Evolutionary conservation across 179 eudicot genomes (phyloP), one percentile per base, ranked within the genome.

Genomic region (Heliamphora pulchella): DNA sequence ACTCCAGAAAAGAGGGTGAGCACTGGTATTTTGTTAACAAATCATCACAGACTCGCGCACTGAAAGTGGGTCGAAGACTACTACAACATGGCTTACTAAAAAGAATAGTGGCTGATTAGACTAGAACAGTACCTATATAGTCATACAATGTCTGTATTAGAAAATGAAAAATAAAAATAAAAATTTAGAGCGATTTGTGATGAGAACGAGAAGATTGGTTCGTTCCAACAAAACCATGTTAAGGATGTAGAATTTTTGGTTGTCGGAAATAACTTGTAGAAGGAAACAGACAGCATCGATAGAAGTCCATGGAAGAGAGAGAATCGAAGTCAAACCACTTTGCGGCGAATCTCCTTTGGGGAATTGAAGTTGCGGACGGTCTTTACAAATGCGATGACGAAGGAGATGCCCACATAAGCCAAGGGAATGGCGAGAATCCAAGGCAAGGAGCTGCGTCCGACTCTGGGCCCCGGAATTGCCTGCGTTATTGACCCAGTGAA

Each of bases 401-500:
- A 93, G 20, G 97, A 85, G 66, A 91, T 41, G 13, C 91, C 92
- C 6, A 90, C 47, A 83, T 90, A 91, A 44, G 95, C 93, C 78
- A 93, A 76, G 10, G 98, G 97, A 14, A 93, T 70, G 22, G 97
- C 97, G 6, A 92, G 87, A 64, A 92, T 76, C 98, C 97, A 95
- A 0, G 98, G 97, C 41, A 93, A 79, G 13, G 88, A 83, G 85
- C 85, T 91, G 43, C 43, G 79, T 1, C 91, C 94, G 17, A 95
- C 95, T 58, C 97, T 81, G 0, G 98, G 98, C 0, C 98, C 98
- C 0, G 98, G 98, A 62, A 95, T 83, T 4, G 98, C 95, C 82
- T 91, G 97, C 0, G 91, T 89, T 1, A 95, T 91, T 0, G 97
- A 89, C 6, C 97, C 97, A 0, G 90, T 94, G 79, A 91, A 94